Evolutionary conservation across 2,329 filamentous ascomycete species (phyloP), one percentile per base, ranked within the genome.

Genomic region (Trichophyton mentagrophytes): DNA sequence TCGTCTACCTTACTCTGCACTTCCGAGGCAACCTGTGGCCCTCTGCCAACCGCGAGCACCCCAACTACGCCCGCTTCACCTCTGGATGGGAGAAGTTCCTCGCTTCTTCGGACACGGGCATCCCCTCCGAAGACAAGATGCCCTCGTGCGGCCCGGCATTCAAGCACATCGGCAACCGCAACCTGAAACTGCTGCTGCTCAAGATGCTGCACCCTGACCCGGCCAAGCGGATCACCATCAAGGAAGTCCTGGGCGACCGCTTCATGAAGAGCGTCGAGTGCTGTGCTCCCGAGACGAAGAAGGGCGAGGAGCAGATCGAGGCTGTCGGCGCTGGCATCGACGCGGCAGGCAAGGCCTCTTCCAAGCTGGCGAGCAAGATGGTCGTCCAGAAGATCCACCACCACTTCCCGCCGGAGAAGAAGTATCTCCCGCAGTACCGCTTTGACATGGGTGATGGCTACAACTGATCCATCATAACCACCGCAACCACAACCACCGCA

Each of bases 141-240:
- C 89, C 88, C 15, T 80, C 80, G 63, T 82, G 85, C 64, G 74
- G 78, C 30, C 81, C 83, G 15, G 81, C 90, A 42, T 88, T 93
- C 70, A 74, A 77, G 15, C 78, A 74, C 44, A 49, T 64, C 57
- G 85, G 85, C 67, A 85, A 87, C 33, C 82, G 84, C 0, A 82
- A 84, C 2, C 78, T 91, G 61, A 85, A 86, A 62, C 83, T 85
- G 9, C 76, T 95, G 3, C 74, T 95, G 9, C 76, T 93, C 58
- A 85, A 83, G 70, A 95, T 96, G 90, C 79, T 95, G 36, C 85
- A 95, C 71, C 89, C 90, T 0, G 77, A 90, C 65, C 89, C 90
- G 0, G 72, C 76, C 6, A 84, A 84, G 69, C 86, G 90, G 47
- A 84, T 87, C 66, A 82, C 79, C 30, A 88, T 93, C 58, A 74